Conservation (phyloP, 208 protist species). For the Wallacemonas sp. region DNA sequence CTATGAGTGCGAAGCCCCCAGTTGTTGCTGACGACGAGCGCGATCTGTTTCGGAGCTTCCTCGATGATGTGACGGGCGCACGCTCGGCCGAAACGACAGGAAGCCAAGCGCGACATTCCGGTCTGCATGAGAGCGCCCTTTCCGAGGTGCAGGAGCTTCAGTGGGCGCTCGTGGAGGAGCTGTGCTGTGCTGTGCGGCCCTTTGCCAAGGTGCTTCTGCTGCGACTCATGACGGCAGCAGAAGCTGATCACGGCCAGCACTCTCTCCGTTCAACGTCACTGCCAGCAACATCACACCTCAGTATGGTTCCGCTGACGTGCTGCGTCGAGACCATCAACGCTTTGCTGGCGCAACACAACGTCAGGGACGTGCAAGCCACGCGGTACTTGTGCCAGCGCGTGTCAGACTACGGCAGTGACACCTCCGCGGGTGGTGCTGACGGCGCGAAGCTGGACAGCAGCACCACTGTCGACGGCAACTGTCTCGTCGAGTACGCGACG, state of each 20-base stretch:
- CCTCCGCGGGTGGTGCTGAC: background rate
- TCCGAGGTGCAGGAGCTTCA: constrained; percentile 28
- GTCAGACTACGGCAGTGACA: background rate
- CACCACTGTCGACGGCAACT: no score
- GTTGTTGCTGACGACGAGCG: no score
- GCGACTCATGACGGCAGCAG: constrained; percentile 36
- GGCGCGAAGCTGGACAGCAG: no score
- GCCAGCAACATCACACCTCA: background rate
- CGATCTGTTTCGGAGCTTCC: background rate
- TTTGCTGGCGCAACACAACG: constrained; percentile 53
- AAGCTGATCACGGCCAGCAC: constrained; percentile 34
- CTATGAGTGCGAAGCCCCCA: no score
- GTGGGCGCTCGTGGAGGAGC: constrained; percentile 30
- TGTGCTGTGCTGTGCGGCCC: constrained; percentile 52
- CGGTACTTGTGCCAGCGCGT: constrained; percentile 19
- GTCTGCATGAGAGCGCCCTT: constrained; percentile 1
- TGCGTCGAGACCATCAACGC: constrained; percentile 65
- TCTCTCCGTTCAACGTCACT: no score
- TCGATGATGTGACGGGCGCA: constrained; percentile 7
- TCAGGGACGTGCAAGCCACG: constrained; percentile 28
- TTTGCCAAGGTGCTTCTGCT: constrained; percentile 54
- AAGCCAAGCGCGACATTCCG: background rate
- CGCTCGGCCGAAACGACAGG: no score
- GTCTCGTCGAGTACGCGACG: constrained; percentile 31
- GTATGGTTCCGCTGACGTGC: constrained; percentile 6